A percentile compares a stretch with the other conserved stretches of the same genome.
Conservation (phyloP, 352 stramenopile genomes). For the Lagenidium giganteum region DNA sequence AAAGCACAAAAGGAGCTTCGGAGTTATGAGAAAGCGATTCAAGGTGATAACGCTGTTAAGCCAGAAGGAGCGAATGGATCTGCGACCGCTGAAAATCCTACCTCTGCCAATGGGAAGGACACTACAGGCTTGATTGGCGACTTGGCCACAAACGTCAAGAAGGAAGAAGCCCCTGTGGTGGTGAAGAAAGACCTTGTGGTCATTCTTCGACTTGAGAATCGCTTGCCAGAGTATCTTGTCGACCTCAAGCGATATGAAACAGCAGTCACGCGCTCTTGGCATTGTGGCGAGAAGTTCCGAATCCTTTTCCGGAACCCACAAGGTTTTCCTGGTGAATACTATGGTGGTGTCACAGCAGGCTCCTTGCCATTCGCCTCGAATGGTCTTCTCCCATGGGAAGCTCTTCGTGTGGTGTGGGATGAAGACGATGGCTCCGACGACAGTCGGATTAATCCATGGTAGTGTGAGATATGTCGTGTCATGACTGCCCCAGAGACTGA, state of each 20-base stretch:
- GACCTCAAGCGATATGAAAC: slow-evolving; percentile 61
- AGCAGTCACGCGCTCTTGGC: slow-evolving; percentile 51
- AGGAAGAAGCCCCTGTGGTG: background rate
- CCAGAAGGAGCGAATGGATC: background rate
- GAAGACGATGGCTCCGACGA: slow-evolving; percentile 81
- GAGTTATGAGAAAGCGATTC: slow-evolving; percentile 33
- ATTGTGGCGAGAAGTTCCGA: slow-evolving; percentile 62
- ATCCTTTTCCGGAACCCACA: slow-evolving; percentile 76
- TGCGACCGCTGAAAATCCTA: background rate
- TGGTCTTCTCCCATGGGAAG: slow-evolving; percentile 76
- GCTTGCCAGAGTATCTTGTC: slow-evolving; percentile 67
- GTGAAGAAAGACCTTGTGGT: slow-evolving; percentile 26
- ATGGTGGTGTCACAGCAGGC: slow-evolving; percentile 54
- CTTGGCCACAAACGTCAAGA: background rate
- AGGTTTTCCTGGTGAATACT: slow-evolving; percentile 68
- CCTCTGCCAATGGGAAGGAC: background rate
- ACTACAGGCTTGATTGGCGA: background rate
- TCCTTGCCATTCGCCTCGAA: slow-evolving; percentile 53
- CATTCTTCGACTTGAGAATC: slow-evolving; percentile 80
- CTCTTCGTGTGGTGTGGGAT: slow-evolving; percentile 76
- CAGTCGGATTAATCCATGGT: slow-evolving; percentile 84
- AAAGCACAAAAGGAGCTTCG: slow-evolving; percentile 65
- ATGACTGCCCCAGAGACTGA: background rate
- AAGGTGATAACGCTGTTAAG: slow-evolving; percentile 5
- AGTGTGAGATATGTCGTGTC: slow-evolving; percentile 11